These are phyloP conservation scores for Syncephalastrum sp. DNA, from an alignment of 371 early-diverging fungal species.

Conservation along the genomic window DNA sequence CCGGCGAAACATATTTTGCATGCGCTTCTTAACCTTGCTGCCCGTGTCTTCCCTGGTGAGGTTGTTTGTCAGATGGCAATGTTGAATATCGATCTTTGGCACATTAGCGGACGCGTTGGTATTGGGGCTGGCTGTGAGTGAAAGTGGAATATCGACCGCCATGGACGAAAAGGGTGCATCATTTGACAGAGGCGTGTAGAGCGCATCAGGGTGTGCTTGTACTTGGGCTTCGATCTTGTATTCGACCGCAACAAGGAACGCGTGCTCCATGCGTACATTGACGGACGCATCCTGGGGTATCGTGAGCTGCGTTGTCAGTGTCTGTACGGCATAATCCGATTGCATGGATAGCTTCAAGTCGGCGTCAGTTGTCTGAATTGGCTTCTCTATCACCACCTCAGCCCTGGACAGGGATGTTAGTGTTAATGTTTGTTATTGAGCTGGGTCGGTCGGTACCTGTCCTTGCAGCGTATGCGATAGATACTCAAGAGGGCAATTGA, in stretches of 20 bases:
- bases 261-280: neutral
- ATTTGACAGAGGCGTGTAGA: constrained; percentile 3
- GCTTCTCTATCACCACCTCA: constrained; percentile 1
- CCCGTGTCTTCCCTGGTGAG: neutral
- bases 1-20: constrained; percentile 2
- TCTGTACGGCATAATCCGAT: constrained; percentile 6
- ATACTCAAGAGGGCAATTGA: constrained; percentile 7
- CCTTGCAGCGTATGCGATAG: constrained; percentile 4
- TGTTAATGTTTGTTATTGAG: neutral
- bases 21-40: neutral
- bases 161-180: constrained; percentile 2
- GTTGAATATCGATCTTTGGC: no score
- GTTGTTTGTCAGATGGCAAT: neutral
- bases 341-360: constrained; percentile 1
- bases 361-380: neutral
- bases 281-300: constrained; percentile 3
- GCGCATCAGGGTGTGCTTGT: constrained; percentile 6
- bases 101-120: neutral
- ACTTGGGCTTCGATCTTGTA: constrained; percentile 4
- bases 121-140: neutral
- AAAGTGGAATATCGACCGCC: constrained; percentile 3
- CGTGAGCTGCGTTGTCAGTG: neutral
- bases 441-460: neutral
- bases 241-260: constrained; percentile 2
- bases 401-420: neutral